Evolutionary conservation across 1,284 basidiomycete genomes (phyloP).

Genomic region (Trichosporon ovoides): DNA sequence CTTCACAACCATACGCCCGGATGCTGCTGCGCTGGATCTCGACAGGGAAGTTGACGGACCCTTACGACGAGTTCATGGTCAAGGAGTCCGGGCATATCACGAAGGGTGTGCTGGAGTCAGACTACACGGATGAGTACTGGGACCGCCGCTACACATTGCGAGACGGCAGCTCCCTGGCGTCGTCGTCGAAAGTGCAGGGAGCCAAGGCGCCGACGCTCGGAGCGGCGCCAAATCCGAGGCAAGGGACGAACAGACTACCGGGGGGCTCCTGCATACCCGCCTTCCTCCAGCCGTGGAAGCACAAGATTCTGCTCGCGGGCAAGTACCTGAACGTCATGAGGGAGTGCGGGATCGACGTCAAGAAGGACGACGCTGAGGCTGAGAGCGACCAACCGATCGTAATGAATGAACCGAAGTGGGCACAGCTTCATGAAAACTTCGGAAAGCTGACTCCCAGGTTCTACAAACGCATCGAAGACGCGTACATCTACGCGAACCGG

Average conservation of each 20-base stretch:
- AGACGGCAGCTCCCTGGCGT: slow-evolving; percentile 60
- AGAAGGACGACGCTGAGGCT: slow-evolving; percentile 43
- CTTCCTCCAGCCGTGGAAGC: slow-evolving; percentile 84
- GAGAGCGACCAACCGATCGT: slow-evolving; percentile 43
- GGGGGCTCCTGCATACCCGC: slow-evolving; percentile 87
- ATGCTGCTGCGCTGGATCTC: slow-evolving; percentile 79
- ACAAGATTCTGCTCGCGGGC: slow-evolving; percentile 86
- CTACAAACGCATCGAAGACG: slow-evolving; percentile 79
- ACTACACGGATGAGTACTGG: slow-evolving; percentile 97
- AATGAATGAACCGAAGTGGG: slow-evolving; percentile 76
- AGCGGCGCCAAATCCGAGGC: slow-evolving; percentile 64
- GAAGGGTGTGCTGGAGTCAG: slow-evolving; percentile 76
- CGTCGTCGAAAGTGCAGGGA: slow-evolving; percentile 32
- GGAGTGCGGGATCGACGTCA: slow-evolving; percentile 84
- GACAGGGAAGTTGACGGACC: slow-evolving; percentile 73
- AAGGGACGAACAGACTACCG: slow-evolving; percentile 67
- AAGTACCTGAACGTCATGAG: slow-evolving; percentile 95
- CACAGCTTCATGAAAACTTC: not conserved
- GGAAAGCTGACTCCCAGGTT: slow-evolving; percentile 57
- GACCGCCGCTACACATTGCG: slow-evolving; percentile 86
- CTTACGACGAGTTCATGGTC: slow-evolving; percentile 86
- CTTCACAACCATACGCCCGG: slow-evolving; percentile 76
- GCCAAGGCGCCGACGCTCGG: slow-evolving; percentile 59
- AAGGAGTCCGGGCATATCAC: slow-evolving; percentile 88
- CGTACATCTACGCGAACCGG: slow-evolving; percentile 84